These are phyloP conservation scores for Aspergillus affinis DNA, from an alignment of 495 filamentous ascomycete species.

Conservation along the genomic window DNA sequence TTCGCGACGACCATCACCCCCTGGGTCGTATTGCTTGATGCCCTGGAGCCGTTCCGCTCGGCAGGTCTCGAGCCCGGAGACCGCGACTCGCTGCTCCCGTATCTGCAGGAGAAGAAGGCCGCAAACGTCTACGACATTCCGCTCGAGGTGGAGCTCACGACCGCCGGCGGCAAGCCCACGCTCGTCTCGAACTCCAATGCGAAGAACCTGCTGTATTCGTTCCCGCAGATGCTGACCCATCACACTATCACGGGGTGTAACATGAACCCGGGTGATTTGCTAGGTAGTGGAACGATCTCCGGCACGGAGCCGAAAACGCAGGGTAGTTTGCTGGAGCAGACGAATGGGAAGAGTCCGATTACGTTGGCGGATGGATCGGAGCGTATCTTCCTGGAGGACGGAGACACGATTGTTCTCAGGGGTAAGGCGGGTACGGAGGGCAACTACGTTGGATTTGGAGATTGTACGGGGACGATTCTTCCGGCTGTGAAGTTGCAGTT, in stretches of 20 bases:
- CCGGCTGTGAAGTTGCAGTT: slow-evolving; percentile 35
- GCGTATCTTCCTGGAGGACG: slow-evolving; percentile 79
- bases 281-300: slow-evolving; percentile 89
- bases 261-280: slow-evolving; percentile 75
- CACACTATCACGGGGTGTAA: slow-evolving; percentile 86
- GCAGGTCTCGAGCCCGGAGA: slow-evolving; percentile 59
- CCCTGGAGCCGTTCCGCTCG: slow-evolving; percentile 69
- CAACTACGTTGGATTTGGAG: slow-evolving; percentile 70
- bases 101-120: slow-evolving; percentile 63
- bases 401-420: slow-evolving; percentile 71
- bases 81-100: slow-evolving; percentile 61
- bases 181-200: slow-evolving; percentile 65
- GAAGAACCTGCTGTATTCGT: slow-evolving; percentile 81
- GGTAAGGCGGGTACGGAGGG: slow-evolving; percentile 65
- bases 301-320: slow-evolving; percentile 59
- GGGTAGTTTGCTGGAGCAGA: slow-evolving; percentile 84
- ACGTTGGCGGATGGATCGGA: slow-evolving; percentile 68
- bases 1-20: slow-evolving; percentile 86
- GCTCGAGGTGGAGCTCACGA: slow-evolving; percentile 71
- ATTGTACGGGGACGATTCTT: slow-evolving; percentile 61
- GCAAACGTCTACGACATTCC: slow-evolving; percentile 72
- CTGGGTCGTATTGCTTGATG: slow-evolving; percentile 86
- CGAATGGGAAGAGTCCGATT: slow-evolving; percentile 62
- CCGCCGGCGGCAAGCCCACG: slow-evolving; percentile 61
- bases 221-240: slow-evolving; percentile 92